Evolutionary conservation across 1,139 yeast genomes (phyloP), one percentile per base, ranked within the genome.

Genomic region (Taphrina pruni): DNA sequence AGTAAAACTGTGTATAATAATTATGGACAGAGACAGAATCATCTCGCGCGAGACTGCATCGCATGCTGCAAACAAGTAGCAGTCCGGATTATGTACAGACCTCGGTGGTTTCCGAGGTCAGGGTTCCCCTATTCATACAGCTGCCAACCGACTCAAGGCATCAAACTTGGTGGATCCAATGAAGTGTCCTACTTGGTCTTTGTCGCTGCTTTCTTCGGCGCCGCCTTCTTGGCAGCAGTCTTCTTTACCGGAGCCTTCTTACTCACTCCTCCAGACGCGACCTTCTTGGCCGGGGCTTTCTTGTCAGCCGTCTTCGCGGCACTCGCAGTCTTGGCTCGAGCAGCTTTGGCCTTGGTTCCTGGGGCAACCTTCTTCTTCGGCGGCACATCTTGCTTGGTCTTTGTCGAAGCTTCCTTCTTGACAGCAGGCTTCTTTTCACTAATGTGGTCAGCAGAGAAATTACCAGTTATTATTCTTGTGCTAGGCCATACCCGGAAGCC

Each of bases 351-450:
- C 36, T 64, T 64, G 20, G 67, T 64, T 2, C 67, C 67, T 12
- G 67, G 46, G 9, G 67, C 60, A 21, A 64, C 61, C 67, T 64
- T 64, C 67, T 64, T 64, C 46, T 57, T 56, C 6, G 67, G 61
- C 26, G 67, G 67, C n/a, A 64, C 67, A 50, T 64, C 67, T 41
- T 54, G 61, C 56, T 54, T 64, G 54, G 67, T 55, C 67, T 64
- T 64, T 35, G 67, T 45, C 35, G 66, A 54, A 7, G 61, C 38
- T 17, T 38, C 67, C 57, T 74, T 74, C 75, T 78, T 77, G 48
- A 78, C 66, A 36, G 74, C 72, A 17, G 76, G 70, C 55, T 75
- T 73, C 67, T 73, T 75, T 54, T 75, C 64, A 43, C 72, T 74
- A 45, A 12, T 45, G n/a, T 17, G 12, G 36, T 50, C 36, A 50